Conservation (phyloP, 495 filamentous ascomycete species). For the Hapsidospora chrysogenum region DNA sequence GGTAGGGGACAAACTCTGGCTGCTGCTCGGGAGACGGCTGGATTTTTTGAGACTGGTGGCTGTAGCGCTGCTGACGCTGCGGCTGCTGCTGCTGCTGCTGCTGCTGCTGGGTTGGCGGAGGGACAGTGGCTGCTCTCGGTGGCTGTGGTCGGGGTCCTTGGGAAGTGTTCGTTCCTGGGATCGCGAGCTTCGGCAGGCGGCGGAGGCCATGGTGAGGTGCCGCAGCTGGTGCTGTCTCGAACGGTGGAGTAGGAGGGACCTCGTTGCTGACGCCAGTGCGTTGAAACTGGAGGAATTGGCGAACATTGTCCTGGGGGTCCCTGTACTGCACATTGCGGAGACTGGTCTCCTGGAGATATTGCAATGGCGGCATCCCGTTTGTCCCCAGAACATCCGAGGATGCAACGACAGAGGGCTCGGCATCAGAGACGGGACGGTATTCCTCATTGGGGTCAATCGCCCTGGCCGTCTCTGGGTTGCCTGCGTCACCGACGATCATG, state of each 20-base stretch:
- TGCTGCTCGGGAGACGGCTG: slow-evolving; percentile 11
- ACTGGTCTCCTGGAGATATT: slow-evolving; percentile 49
- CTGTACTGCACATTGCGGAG: slow-evolving; percentile 48
- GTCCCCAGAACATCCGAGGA: slow-evolving; percentile 80
- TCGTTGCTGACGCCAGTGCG: slow-evolving; percentile 37
- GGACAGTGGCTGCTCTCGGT: slow-evolving; percentile 9
- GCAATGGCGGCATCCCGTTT: slow-evolving; percentile 38
- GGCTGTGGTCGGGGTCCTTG: slow-evolving; percentile 6
- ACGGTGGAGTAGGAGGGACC: slow-evolving; percentile 35
- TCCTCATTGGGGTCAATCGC: slow-evolving; percentile 16
- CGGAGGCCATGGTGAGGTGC: slow-evolving; percentile 33
- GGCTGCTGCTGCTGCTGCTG: slow-evolving; percentile 11
- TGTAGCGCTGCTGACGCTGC: slow-evolving; percentile 2
- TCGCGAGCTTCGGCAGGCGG: slow-evolving; percentile 39
- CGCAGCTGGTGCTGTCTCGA: slow-evolving; percentile 25
- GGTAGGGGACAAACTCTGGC: slow-evolving; percentile 27
- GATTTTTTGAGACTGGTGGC: not conserved
- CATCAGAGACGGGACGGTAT: slow-evolving; percentile 17
- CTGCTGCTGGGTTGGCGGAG: slow-evolving; percentile 11
- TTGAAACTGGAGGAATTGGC: slow-evolving; percentile 74
- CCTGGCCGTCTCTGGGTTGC: slow-evolving; percentile 46
- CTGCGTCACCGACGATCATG: slow-evolving; percentile 50
- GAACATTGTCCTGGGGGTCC: slow-evolving; percentile 84
- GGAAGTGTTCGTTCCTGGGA: slow-evolving; percentile 17
- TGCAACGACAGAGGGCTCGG: slow-evolving; percentile 62